Evolutionary conservation across 192 early-diverging fungal species (phyloP), one percentile per base, ranked within the genome.

Genomic region (Coemansia brasiliensis): DNA sequence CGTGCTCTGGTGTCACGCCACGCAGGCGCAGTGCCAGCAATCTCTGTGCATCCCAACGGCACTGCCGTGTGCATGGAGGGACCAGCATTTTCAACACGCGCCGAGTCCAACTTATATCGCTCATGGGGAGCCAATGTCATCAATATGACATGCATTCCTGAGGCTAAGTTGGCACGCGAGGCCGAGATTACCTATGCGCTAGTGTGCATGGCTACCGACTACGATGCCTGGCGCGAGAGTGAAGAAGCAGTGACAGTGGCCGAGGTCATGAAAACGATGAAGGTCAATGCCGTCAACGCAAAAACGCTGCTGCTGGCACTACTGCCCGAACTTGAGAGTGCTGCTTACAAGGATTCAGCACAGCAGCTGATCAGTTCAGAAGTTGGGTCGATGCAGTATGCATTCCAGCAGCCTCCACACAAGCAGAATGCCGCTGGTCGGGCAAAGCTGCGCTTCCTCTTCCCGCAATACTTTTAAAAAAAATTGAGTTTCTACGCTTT

Each of bases 121-220:
- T 67, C 86, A 26, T 95, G 92, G 90, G 94, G 93, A 56, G 87
- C 85, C 60, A 90, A 90, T 67, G 74, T 99, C 39, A 94, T 99
- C 85, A 99, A 99, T 82, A 99, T 99, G 97, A 90, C 91, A 26
- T 93, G 84, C 27, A 71, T 99, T 46, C 95, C 97, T 24, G 97
- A 99, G 70, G 82, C 95, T 43, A 99, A 99, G 78, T 83, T 99
- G 35, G 97, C 97, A 13, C 82, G 92, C 49, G 97, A 99, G 79
- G 94, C 94, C 39, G 97, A 99, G 82, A 94, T 99, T 67, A 93
- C 90, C 12, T 99, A 99, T 67, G 92, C 95, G 61, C 92, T 97
- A 86, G 84, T 99, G 27, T 99, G 97, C 83, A 99, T 99, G 97
- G 88, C 91, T 27, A 99, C 97, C 27, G 97, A 99, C 83, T 99